Evolutionary conservation across 345 rosid genomes (phyloP), one percentile per base, ranked within the genome.

Genomic region (Cardamine occulta): DNA sequence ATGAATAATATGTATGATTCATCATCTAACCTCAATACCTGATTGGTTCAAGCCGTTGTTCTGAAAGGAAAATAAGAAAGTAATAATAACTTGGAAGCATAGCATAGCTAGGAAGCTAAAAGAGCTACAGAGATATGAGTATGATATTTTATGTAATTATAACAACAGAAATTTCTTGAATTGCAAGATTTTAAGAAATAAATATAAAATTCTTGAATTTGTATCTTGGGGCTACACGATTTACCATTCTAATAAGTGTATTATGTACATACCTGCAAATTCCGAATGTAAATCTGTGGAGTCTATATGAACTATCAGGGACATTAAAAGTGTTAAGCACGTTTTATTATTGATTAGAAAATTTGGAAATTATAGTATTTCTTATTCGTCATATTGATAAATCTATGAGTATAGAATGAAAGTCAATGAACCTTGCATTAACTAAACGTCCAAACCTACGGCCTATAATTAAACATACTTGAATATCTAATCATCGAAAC

Each of bases 401-500:
- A 9, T 26, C 11, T 17, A 44, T 5, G 45, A 0, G 6, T 61
- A 17, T 49, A 49, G 29, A 72, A 21, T 1, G 23, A 21, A 21
- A 21, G 23, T 21, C 23, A 21, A 21, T 21, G 23, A 21, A 21
- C 23, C 23, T 21, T 21, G n/a, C n/a, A n/a, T n/a, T n/a, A n/a
- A n/a, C n/a, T n/a, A n/a, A n/a, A n/a, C n/a, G n/a, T n/a, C n/a
- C n/a, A n/a, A n/a, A n/a, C n/a, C n/a, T n/a, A n/a, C n/a, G n/a
- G n/a, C n/a, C n/a, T n/a, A n/a, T 21, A 48, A 59, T 15, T 6
- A 60, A 23, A 34, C n/a, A 53, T 28, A 29, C 14, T 49, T 34
- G 2, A 49, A 21, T 63, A 48, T 56, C 75, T 72, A 71, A 47
- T 81, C 85, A 77, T 56, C 80, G 73, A 85, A 83, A 51, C 85